These are phyloP conservation scores for Neopestalotiopsis sp. DNA, from an alignment of 2,329 filamentous ascomycete species.

Conservation along the genomic window DNA sequence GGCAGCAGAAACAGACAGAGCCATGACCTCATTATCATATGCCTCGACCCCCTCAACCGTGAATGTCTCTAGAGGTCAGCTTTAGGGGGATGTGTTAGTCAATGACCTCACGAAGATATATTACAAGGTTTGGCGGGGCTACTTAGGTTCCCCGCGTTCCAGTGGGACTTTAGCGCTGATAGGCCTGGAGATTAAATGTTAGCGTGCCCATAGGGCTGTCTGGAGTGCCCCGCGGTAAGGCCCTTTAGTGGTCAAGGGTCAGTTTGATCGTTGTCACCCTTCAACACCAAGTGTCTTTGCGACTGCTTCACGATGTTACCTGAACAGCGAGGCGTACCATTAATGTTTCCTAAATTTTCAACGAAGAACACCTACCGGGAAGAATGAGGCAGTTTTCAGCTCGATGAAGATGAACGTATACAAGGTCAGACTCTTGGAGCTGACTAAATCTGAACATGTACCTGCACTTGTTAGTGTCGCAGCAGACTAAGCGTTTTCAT, in stretches of 20 bases:
- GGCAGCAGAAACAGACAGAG: slow-evolving; percentile 15
- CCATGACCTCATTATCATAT: slow-evolving; percentile 31
- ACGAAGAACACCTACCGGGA: too few species aligned
- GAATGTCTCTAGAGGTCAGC: neutral
- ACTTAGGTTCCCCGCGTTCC: slow-evolving; percentile 8
- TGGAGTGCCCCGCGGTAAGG: neutral
- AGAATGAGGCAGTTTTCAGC: too few species aligned
- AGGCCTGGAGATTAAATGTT: neutral
- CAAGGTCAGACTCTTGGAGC: neutral
- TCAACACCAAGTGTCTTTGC: neutral
- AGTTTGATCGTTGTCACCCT: neutral
- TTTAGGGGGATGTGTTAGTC: slow-evolving; percentile 18
- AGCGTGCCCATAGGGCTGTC: neutral
- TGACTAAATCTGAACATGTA: neutral
- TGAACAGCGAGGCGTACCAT: too few species aligned
- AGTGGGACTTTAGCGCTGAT: neutral
- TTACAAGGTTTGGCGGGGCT: neutral
- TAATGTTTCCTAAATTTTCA: too few species aligned
- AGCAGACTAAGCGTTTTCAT: neutral
- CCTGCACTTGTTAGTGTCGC: neutral
- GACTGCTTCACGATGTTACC: neutral
- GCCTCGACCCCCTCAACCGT: slow-evolving; percentile 7
- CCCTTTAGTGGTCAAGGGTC: neutral
- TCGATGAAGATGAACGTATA: too few species aligned
- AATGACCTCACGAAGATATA: slow-evolving; percentile 35